phyloP scores from a whole-genome alignment of 2,329 filamentous ascomycete species.

The Aquanectria penicillioides region DNA sequence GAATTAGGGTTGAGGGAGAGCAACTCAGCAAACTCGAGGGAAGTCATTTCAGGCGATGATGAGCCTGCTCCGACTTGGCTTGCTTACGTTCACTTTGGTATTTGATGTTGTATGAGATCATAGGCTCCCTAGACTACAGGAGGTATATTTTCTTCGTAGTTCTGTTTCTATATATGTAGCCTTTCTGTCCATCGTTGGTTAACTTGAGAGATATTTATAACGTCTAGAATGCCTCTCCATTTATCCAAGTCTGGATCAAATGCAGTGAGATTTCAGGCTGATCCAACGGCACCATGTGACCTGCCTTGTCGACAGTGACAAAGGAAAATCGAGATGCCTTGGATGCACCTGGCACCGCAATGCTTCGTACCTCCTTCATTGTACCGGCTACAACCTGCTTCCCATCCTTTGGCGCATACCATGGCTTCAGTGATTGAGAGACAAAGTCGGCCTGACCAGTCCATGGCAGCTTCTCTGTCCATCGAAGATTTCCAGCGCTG shows the following conservation, averaged over 20 bases:
- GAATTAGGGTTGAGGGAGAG: neutral
- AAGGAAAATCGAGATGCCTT: neutral
- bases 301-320: neutral
- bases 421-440: neutral
- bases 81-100: neutral
- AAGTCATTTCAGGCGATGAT: neutral
- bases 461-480: neutral
- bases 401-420: neutral
- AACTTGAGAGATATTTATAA: too few species aligned
- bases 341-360: too few species aligned
- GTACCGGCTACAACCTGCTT: too few species aligned
- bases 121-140: too few species aligned
- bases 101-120: too few species aligned
- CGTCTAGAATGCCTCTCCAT: too few species aligned
- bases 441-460: neutral
- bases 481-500: neutral
- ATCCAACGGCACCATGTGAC: neutral
- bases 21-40: neutral
- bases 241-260: too few species aligned
- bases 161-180: too few species aligned
- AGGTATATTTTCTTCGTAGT: too few species aligned
- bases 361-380: too few species aligned
- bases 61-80: neutral
- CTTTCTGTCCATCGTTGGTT: too few species aligned
- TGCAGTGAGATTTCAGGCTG: neutral